Base-by-base conservation (phyloP, 495 filamentous ascomycete species). In the Xylaria palmicola region DNA sequence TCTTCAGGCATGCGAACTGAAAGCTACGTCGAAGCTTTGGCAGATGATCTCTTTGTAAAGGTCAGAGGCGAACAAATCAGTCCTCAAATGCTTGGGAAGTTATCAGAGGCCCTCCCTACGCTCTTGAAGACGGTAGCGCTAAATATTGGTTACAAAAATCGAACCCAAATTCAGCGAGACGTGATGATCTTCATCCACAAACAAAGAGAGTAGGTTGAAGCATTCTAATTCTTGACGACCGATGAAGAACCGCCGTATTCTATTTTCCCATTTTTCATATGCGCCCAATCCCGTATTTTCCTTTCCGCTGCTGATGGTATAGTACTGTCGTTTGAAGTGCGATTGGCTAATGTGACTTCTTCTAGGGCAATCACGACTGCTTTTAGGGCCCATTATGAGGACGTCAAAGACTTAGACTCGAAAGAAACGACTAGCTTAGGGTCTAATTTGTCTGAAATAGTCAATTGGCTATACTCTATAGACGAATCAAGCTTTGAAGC, bases 91-190 rank as follows among this genome's bases (percentile, higher is more conserved):
- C 15, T 55, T 12, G 20, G 29, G 29, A 62, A n/a, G 6, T 4
- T 62, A 19, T 62, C 50, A 10, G n/a, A 19, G 15, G 19, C 19
- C 27, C 40, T 62, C 10, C 59, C 59, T 1, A 13, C 7, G 13
- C 49, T 62, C 39, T 49, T 62, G 13, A 55, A 55, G 40, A 40
- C 29, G 9, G 27, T 55, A 19, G 49, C 29, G 6, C 39, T 56
- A 19, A 54, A 19, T 13, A 26, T 54, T 61, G 37, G 37, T 17
- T 40, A 41, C 29, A 27, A 37, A 15, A 41, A 41, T 22, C n/a
- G 39, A 3, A 55, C 50, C 24, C 41, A 56, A 8, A 22, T n/a
- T 6, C 34, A 36, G 13, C 48, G 27, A 29, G 49, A 55, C 27
- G 17, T 61, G 5, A 54, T 49, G 40, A 30, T 40, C 15, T 56